A percentile compares a stretch with the other conserved stretches of the same genome.
Evolutionary conservation across 805 yeast species (phyloP).

Genomic region (Wickerhamomyces chaumierensis): DNA sequence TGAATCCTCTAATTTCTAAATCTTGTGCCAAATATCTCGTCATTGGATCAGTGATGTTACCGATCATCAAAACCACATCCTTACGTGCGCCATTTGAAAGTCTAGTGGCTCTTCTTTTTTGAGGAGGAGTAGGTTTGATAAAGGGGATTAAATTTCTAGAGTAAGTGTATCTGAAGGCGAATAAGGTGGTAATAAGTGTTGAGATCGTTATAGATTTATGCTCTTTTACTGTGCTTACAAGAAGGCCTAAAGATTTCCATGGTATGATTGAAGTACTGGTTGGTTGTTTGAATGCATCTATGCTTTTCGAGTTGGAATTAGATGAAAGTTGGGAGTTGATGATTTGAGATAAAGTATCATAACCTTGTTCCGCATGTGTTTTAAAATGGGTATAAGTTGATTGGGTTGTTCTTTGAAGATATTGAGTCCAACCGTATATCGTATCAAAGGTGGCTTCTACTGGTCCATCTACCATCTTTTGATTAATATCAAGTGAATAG

Average conservation of each 20-base stretch:
- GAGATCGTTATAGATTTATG: background rate
- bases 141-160: no score
- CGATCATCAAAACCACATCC: slow-evolving; percentile 66
- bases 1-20: slow-evolving; percentile 68
- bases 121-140: no score
- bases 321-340: background rate
- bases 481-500: no score
- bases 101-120: background rate
- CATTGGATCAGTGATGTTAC: slow-evolving; percentile 67
- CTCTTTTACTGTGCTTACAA: background rate
- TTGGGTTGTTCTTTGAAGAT: slow-evolving; percentile 2
- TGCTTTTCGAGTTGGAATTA: background rate
- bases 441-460: slow-evolving; percentile 11
- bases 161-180: background rate
- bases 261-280: background rate
- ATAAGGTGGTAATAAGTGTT: background rate
- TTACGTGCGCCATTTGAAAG: slow-evolving; percentile 55
- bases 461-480: slow-evolving; percentile 3
- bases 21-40: slow-evolving; percentile 62
- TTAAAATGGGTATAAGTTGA: background rate
- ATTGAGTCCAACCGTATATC: slow-evolving; percentile 10
- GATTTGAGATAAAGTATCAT: background rate
- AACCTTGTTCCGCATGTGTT: background rate
- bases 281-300: background rate
- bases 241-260: background rate